phyloP scores from a whole-genome alignment of 306 rosid genomes.

The Begonia loranthoides region DNA sequence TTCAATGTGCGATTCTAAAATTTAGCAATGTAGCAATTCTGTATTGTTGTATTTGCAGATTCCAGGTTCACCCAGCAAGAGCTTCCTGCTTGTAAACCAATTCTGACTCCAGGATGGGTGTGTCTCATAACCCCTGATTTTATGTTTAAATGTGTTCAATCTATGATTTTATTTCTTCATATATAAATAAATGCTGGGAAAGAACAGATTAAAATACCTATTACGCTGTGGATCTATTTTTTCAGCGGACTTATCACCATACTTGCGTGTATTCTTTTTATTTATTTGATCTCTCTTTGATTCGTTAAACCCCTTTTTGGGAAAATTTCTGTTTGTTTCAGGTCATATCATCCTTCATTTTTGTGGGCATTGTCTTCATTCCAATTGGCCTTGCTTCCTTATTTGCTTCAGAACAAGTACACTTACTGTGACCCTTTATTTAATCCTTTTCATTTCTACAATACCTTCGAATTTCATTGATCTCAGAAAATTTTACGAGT shows the following conservation, averaged over 20 bases:
- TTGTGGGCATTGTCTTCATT: conserved; percentile 47
- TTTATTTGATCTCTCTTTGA: conserved; percentile 1
- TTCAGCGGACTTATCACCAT: neutral
- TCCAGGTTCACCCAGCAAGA: conserved; percentile 84
- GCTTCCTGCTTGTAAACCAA: conserved; percentile 92
- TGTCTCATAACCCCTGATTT: neutral
- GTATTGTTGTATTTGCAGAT: conserved; percentile 28
- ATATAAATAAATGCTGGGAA: neutral
- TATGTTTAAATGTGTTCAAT: too few species aligned
- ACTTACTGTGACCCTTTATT: too few species aligned
- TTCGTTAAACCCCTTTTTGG: neutral
- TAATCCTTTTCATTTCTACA: too few species aligned
- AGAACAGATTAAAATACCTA: too few species aligned
- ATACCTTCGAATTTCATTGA: too few species aligned
- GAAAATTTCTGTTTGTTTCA: conserved; percentile 11
- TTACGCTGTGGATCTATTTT: too few species aligned
- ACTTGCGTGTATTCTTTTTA: neutral
- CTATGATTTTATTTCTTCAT: too few species aligned
- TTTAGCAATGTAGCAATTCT: neutral
- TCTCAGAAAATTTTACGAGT: too few species aligned
- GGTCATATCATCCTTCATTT: conserved; percentile 56
- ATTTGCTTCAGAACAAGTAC: conserved; percentile 62
- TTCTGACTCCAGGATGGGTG: conserved; percentile 88
- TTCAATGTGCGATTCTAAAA: too few species aligned
- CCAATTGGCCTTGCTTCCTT: conserved; percentile 66